phyloP scores from a whole-genome alignment of 495 filamentous ascomycete species.

The Lichina pygmaea region DNA sequence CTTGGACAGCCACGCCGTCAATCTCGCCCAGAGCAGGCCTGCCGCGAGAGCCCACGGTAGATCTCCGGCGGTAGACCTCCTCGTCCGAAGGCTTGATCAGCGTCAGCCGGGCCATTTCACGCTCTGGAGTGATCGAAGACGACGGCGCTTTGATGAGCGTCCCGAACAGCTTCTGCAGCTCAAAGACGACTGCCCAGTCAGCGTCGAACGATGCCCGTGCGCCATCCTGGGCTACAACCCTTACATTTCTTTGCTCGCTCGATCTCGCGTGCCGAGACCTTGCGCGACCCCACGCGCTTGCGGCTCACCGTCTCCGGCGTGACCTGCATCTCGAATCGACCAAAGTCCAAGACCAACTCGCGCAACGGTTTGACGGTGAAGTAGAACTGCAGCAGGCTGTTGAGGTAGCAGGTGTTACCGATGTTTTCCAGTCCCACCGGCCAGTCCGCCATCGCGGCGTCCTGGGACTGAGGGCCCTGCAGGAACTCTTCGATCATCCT shows the following conservation, averaged over 20 bases:
- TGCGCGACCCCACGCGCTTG: constrained; percentile 38
- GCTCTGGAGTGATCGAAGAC: constrained; percentile 33
- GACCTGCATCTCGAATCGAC: constrained; percentile 35
- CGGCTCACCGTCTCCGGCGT: constrained; percentile 27
- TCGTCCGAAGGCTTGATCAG: constrained; percentile 35
- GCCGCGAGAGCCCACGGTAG: constrained; percentile 17
- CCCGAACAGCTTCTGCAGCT: constrained; percentile 46
- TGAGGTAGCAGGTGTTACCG: constrained; percentile 93
- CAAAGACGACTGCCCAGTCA: constrained; percentile 28
- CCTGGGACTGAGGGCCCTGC: constrained; percentile 9
- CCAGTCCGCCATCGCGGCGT: constrained; percentile 19
- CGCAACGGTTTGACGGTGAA: constrained; percentile 68
- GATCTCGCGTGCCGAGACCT: constrained; percentile 31
- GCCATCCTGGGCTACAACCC: constrained; percentile 9
- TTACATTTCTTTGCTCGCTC: constrained; percentile 44
- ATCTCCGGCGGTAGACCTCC: constrained; percentile 26
- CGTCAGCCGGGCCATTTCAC: constrained; percentile 61
- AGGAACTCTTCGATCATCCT: constrained; percentile 10
- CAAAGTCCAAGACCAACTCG: constrained; percentile 49
- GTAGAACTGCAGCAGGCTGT: constrained; percentile 87
- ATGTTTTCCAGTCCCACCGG: constrained; percentile 79
- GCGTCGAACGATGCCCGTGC: constrained; percentile 2
- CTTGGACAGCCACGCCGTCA: constrained; percentile 21
- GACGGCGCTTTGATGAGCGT: constrained; percentile 32
- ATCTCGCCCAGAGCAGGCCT: constrained; percentile 23